phyloP scores from a whole-genome alignment of 495 filamentous ascomycete species.

The Penicillium waksmanii region DNA sequence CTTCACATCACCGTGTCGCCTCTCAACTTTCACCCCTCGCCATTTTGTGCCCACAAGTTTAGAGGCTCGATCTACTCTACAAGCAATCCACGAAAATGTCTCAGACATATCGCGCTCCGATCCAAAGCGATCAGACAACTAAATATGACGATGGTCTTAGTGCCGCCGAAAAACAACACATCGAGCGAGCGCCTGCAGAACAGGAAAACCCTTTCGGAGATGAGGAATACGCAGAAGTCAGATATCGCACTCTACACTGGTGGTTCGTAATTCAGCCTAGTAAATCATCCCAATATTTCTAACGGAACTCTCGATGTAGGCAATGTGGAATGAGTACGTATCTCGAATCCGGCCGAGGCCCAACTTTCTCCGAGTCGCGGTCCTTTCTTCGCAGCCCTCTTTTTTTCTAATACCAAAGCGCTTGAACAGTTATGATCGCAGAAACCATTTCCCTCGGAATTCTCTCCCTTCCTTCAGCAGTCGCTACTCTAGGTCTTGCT shows the following conservation, averaged over 20 bases:
- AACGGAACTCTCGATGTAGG: constrained; percentile 13
- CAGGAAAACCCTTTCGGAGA: constrained; percentile 31
- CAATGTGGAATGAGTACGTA: constrained; percentile 33
- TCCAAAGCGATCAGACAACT: neutral
- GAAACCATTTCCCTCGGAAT: constrained; percentile 67
- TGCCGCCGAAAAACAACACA: constrained; percentile 1
- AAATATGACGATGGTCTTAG: neutral
- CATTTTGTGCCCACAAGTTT: too few relatives aligned
- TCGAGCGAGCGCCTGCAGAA: neutral
- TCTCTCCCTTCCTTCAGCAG: constrained; percentile 60
- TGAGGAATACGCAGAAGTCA: constrained; percentile 30
- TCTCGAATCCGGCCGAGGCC: neutral
- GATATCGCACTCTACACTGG: constrained; percentile 40
- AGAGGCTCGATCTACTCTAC: neutral
- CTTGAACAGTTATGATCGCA: constrained; percentile 57
- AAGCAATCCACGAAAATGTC: constrained; percentile 1
- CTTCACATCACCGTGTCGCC: neutral
- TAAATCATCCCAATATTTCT: constrained; percentile 9
- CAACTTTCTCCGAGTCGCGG: too few relatives aligned
- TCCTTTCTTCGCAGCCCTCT: too few relatives aligned
- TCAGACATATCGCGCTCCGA: neutral
- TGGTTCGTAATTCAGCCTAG: constrained; percentile 25
- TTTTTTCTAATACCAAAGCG: neutral
- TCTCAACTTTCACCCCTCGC: neutral
- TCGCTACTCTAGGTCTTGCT: constrained; percentile 62